phyloP scores from a whole-genome alignment of 2,329 filamentous ascomycete species.

The Bipolaris oryzae region DNA sequence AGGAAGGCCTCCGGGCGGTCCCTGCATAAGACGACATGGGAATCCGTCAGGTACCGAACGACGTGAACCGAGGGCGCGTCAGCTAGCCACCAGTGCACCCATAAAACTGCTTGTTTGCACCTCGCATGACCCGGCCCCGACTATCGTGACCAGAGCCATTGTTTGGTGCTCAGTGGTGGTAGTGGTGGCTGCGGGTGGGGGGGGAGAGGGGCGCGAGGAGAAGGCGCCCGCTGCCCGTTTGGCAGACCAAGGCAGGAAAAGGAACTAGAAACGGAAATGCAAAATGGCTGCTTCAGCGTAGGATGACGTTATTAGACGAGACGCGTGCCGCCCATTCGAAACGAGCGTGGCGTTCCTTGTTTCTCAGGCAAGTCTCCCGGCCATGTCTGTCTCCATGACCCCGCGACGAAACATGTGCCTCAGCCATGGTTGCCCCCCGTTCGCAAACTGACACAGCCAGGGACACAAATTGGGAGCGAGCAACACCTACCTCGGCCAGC shows the following conservation, averaged over 20 bases:
- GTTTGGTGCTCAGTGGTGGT: not conserved
- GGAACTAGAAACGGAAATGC: not conserved
- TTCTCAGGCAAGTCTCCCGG: not conserved
- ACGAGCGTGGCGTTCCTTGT: not conserved
- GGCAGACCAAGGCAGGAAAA: not conserved
- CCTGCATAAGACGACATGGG: conserved; percentile 36
- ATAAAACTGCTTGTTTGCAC: conserved; percentile 25
- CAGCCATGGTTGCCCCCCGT: not conserved
- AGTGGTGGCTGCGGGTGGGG: not conserved
- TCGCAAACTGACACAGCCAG: too few species aligned
- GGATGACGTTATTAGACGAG: conserved; percentile 1
- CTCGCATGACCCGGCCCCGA: conserved; percentile 17
- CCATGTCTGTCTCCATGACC: too few species aligned
- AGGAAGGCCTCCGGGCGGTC: conserved; percentile 20
- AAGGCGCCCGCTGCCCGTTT: not conserved
- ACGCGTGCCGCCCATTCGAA: conserved; percentile 1
- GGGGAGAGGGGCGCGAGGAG: not conserved
- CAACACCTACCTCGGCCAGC: not conserved
- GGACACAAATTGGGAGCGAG: not conserved
- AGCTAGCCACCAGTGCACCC: conserved; percentile 25
- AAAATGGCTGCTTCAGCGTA: not conserved
- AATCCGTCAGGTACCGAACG: conserved; percentile 31
- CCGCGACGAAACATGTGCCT: conserved; percentile 1
- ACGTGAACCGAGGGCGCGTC: conserved; percentile 14
- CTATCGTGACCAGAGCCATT: conserved; percentile 14